Percentiles rank a stretch among this genome's conserved stretches.
phyloP scores from a whole-genome alignment of 2,329 filamentous ascomycete species.

The Parasarocladium wereldwijsianum region DNA sequence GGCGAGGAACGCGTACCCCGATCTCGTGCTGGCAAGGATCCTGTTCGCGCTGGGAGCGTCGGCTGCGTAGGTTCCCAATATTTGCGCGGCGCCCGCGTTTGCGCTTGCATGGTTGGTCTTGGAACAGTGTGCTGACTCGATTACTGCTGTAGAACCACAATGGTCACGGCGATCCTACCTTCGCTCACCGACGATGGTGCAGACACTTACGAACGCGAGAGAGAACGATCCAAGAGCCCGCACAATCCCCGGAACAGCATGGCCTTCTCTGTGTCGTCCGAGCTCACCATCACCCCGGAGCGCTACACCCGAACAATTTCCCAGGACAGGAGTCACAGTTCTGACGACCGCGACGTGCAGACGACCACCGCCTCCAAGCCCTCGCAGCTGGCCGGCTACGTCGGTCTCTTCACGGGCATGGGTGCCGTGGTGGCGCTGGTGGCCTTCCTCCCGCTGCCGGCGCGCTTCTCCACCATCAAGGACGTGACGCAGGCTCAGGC shows the following conservation, averaged over 20 bases:
- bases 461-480: constrained; percentile 55
- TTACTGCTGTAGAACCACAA: constrained; percentile 62
- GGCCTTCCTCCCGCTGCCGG: constrained; percentile 76
- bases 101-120: constrained; percentile 7
- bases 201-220: constrained; percentile 7
- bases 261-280: constrained; percentile 55
- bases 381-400: constrained; percentile 63
- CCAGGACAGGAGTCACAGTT: constrained; percentile 12
- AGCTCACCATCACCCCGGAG: constrained; percentile 60
- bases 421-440: constrained; percentile 74
- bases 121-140: too few relatives aligned
- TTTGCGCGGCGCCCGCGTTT: background rate
- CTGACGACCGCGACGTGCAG: constrained; percentile 9
- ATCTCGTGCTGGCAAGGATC: constrained; percentile 69
- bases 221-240: constrained; percentile 17
- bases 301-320: constrained; percentile 29
- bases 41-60: constrained; percentile 84
- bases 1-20: constrained; percentile 74
- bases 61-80: constrained; percentile 55
- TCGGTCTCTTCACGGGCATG: constrained; percentile 84
- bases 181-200: constrained; percentile 42
- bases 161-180: constrained; percentile 92
- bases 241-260: constrained; percentile 39
- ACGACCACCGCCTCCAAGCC: constrained; percentile 25
- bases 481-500: constrained; percentile 62